These are phyloP conservation scores for Cordyceps sp. DNA, from an alignment of 2,329 filamentous ascomycete genomes.

Conservation along the genomic window DNA sequence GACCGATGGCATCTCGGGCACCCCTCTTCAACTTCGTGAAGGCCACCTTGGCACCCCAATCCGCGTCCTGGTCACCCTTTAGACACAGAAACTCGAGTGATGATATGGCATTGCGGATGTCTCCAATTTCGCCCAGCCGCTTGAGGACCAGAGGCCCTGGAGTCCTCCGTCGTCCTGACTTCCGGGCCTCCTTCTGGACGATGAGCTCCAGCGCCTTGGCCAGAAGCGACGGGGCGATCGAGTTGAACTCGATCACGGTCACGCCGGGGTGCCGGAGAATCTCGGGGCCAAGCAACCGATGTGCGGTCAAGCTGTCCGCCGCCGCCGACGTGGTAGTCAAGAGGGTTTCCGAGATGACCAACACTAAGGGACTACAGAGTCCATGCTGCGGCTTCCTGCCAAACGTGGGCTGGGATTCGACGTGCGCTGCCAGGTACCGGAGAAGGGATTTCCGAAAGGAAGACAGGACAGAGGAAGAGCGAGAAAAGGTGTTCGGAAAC, in stretches of 20 bases:
- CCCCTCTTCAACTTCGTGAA: constrained; percentile 53
- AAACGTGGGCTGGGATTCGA: constrained; percentile 35
- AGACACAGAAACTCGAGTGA: constrained; percentile 85
- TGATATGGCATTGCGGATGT: constrained; percentile 83
- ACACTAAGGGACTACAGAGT: constrained; percentile 55
- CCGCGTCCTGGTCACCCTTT: constrained; percentile 56
- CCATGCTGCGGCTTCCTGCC: constrained; percentile 23
- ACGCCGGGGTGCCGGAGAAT: constrained; percentile 69
- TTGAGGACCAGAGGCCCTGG: constrained; percentile 68
- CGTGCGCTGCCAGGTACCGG: constrained; percentile 55
- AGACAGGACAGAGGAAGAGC: constrained; percentile 44
- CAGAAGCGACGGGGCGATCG: constrained; percentile 73
- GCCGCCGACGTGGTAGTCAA: constrained; percentile 71
- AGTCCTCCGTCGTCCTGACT: constrained; percentile 57
- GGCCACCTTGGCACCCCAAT: constrained; percentile 59
- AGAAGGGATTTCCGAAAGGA: constrained; percentile 63
- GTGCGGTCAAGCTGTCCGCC: constrained; percentile 82
- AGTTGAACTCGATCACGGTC: constrained; percentile 78
- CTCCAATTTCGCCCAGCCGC: constrained; percentile 68
- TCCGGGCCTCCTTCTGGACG: constrained; percentile 69
- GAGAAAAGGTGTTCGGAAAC: constrained; percentile 60
- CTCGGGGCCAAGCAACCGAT: constrained; percentile 74
- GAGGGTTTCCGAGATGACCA: constrained; percentile 84
- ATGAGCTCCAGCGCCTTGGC: constrained; percentile 69
- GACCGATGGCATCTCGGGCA: constrained; percentile 33